phyloP scores from a whole-genome alignment of 1,139 yeast species.

The Yamadazyma conglobata region DNA sequence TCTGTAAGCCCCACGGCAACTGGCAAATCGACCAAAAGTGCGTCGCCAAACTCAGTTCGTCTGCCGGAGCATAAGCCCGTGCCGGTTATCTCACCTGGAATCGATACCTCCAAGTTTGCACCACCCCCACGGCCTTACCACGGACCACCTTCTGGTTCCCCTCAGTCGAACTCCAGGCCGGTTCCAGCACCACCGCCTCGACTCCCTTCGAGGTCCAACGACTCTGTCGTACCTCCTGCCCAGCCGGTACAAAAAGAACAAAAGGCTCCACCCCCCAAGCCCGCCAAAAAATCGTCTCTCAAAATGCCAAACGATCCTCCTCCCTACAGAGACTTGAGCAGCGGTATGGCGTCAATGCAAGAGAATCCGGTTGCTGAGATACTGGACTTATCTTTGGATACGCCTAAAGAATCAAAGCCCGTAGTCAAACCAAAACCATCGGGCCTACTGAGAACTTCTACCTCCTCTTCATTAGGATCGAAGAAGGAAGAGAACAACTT shows the following conservation, averaged over 20 bases:
- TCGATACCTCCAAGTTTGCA: slow-evolving; percentile 12
- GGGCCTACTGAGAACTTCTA: slow-evolving; percentile 9
- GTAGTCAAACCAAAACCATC: slow-evolving; percentile 4
- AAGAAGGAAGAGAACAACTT: neutral
- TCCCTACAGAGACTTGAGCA: slow-evolving; percentile 18
- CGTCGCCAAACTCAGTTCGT: neutral
- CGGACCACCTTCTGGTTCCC: slow-evolving; percentile 10
- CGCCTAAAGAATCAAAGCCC: slow-evolving; percentile 1
- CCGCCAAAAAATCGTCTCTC: slow-evolving; percentile 27
- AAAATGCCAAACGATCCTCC: slow-evolving; percentile 21
- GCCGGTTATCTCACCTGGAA: slow-evolving; percentile 14
- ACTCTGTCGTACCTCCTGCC: slow-evolving; percentile 1
- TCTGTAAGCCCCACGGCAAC: too few relatives aligned
- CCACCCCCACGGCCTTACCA: slow-evolving; percentile 19
- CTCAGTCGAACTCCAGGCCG: slow-evolving; percentile 3
- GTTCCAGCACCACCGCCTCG: slow-evolving; percentile 15
- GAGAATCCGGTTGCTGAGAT: slow-evolving; percentile 1
- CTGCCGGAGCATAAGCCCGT: too few relatives aligned
- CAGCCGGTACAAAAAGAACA: slow-evolving; percentile 10
- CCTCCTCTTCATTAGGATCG: slow-evolving; percentile 1
- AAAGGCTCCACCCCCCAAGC: slow-evolving; percentile 41
- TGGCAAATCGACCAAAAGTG: neutral
- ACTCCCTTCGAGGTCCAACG: slow-evolving; percentile 10
- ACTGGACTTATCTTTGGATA: slow-evolving; percentile 1
- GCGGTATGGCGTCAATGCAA: neutral